Percentiles rank a stretch among this genome's conserved stretches.
Conservation (phyloP, 2,329 filamentous ascomycete species). For the Cryoendolithus antarcticus region DNA sequence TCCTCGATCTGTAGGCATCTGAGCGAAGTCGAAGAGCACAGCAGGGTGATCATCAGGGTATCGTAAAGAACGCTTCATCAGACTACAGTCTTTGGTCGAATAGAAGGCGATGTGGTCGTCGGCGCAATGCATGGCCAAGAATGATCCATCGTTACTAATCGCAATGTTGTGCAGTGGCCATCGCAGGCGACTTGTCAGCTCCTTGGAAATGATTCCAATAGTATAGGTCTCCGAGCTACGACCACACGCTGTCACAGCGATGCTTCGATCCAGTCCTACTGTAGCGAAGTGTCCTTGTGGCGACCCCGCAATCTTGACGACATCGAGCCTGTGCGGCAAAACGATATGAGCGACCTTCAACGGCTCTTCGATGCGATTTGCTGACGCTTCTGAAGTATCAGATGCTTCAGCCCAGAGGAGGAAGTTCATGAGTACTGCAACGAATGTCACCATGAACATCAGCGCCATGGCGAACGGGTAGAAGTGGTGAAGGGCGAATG, state of each 20-base stretch:
- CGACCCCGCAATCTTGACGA: constrained; percentile 52
- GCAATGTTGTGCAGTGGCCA: constrained; percentile 42
- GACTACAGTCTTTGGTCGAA: constrained; percentile 45
- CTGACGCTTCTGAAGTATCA: constrained; percentile 30
- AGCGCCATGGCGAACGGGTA: constrained; percentile 52
- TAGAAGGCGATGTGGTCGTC: constrained; percentile 49
- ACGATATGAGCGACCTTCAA: constrained; percentile 50
- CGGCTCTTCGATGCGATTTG: constrained; percentile 37
- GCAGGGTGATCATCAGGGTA: constrained; percentile 48
- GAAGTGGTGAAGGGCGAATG: constrained; percentile 52
- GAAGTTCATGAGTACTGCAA: constrained; percentile 62
- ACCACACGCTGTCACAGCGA: constrained; percentile 27
- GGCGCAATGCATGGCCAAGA: constrained; percentile 54
- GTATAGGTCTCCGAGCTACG: constrained; percentile 9
- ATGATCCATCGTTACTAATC: constrained; percentile 51
- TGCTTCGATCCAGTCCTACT: constrained; percentile 56
- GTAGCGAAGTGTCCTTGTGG: constrained; percentile 55
- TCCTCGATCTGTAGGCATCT: constrained; percentile 20
- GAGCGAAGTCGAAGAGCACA: constrained; percentile 52
- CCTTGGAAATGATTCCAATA: constrained; percentile 8
- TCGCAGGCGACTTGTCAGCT: constrained; percentile 11
- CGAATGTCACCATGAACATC: constrained; percentile 49
- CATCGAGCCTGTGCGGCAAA: constrained; percentile 55
- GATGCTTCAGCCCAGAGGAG: constrained; percentile 54
- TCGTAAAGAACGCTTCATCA: constrained; percentile 43